These are phyloP conservation scores for Auricularia cornea DNA, from an alignment of 768 basidiomycete genomes.

Conservation along the genomic window DNA sequence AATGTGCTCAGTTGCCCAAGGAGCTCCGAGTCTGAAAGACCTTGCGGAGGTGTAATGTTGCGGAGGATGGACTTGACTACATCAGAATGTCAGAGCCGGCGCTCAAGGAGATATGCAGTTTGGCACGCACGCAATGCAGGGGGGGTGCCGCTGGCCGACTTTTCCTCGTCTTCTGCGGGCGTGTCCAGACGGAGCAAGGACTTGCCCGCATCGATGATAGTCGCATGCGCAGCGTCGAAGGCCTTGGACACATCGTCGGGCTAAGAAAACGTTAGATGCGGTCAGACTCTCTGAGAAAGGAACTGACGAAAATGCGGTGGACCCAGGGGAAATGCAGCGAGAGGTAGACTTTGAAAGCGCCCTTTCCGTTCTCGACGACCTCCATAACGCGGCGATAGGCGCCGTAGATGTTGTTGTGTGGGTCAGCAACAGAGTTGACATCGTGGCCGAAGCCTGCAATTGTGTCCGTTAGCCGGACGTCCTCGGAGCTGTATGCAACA, in stretches of 20 bases:
- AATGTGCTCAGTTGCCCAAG: conserved; percentile 82
- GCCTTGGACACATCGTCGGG: conserved; percentile 44
- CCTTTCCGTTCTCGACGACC: conserved; percentile 29
- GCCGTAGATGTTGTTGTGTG: conserved; percentile 65
- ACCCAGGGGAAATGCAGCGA: conserved; percentile 59
- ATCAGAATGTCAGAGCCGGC: not conserved
- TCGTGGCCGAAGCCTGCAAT: conserved; percentile 71
- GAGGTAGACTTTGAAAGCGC: conserved; percentile 72
- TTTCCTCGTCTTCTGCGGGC: conserved; percentile 41
- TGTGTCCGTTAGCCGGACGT: not conserved
- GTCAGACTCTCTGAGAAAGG: not conserved
- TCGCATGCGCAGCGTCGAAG: conserved; percentile 46
- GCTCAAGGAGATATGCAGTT: not conserved
- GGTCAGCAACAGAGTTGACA: conserved; percentile 75
- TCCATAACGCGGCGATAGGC: conserved; percentile 38
- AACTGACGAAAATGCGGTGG: not conserved
- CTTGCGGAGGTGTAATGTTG: conserved; percentile 56
- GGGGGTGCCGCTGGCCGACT: conserved; percentile 63
- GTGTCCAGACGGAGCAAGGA: conserved; percentile 76
- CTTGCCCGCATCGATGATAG: conserved; percentile 65
- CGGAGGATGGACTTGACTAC: conserved; percentile 80
- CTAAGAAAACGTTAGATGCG: conserved; percentile 27
- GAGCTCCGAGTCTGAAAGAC: conserved; percentile 82
- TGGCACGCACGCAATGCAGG: conserved; percentile 58
- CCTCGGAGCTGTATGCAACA: not conserved